Base-by-base conservation (phyloP, 2,329 filamentous ascomycete species). In the Colletotrichum cordylinicola region DNA sequence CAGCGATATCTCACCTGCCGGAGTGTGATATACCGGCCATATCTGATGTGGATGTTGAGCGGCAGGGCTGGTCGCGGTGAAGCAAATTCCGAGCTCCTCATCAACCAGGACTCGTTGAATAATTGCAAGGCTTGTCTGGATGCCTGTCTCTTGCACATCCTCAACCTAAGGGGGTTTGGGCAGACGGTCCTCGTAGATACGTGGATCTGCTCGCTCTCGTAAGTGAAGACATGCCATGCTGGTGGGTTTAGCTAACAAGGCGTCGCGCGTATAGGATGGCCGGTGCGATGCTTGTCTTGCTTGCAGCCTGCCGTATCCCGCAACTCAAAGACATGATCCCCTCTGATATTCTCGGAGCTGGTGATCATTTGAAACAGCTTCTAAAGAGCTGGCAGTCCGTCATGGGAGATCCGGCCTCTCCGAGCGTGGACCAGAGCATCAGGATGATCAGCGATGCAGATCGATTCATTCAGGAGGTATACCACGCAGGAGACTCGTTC, bases 171-270 rank as follows among this genome's bases (percentile, higher is more conserved):
- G 27, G 85, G 86, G 0, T 89, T 88, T 70, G 82, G 86, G 0
- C 89, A 90, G 64, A 90, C 89, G 0, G 84, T 90, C 0, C 79
- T 90, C 39, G 85, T 90, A 2, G 89, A 90, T 77, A 89, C 88
- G 0, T 90, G 89, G 89, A 90, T 90, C 27, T 90, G 89, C 61
- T 88, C 88, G 0, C 78, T 90, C 0, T 90, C 88, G 88, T 90
- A 81, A 79, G 87, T 83, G 2, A 4, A 9, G 18, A 10, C 1
- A 43, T 8, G 8, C 27, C 21, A 7, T 21, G 10, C 5, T 5
- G 7, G n/a, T 7, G 10, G 7, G 24, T 2, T 2, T 0, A 55
- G n/a, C 58, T 64, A 39, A 60, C 12, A 8, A 4, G 4, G n/a
- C 24, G 12, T 16, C 10, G 6, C 6, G 9, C 8, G 0, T 24